Evolutionary conservation across 768 basidiomycete species (phyloP), one percentile per base, ranked within the genome.

Genomic region (Gyrodon lividus): DNA sequence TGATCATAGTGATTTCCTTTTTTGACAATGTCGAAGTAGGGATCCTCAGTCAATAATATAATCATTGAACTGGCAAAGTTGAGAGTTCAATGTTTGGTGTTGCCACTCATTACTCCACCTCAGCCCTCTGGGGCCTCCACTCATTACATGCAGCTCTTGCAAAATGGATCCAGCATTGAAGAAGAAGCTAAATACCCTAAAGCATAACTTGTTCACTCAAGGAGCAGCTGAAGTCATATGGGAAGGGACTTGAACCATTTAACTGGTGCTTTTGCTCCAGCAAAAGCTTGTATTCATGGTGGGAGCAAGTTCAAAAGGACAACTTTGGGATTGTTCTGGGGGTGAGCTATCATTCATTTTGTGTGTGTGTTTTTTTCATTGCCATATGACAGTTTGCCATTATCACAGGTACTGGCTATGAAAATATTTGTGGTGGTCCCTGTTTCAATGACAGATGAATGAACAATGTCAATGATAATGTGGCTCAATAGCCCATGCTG

Each of bases 401-500:
- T 24, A n/a, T 22, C 22, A 16, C 20, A 50, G 54, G 35, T 22
- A 10, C 45, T 55, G 3, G 39, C 38, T 2, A 13, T 38, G 19
- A 55, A 55, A 43, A 43, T 52, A 3, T 58, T 45, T 24, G 22
- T 46, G 0, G 44, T 35, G 0, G 43, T 50, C 3, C 57, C 51
- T 1, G 38, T 42, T 1, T 58, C 53, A 0, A 52, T 58, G 47
- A 44, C 30, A 0, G 48, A 58, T 30, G 54, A 50, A 41, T 19
- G 28, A 10, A 55, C 43, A 1, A 51, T 55, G 33, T 58, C 54
- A 3, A 58, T 22, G 2, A 50, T 58, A 1, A 52, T 44, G 2
- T 58, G 57, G 51, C 44, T 55, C 22, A 59, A 51, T 14, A 22
- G 20, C n/a, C 46, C 55, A 12, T 12, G 37, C 6, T 23, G 33